Percentiles rank a stretch among this genome's conserved stretches.
phyloP scores from a whole-genome alignment of 768 basidiomycete species.

The Naematelia encephala region DNA sequence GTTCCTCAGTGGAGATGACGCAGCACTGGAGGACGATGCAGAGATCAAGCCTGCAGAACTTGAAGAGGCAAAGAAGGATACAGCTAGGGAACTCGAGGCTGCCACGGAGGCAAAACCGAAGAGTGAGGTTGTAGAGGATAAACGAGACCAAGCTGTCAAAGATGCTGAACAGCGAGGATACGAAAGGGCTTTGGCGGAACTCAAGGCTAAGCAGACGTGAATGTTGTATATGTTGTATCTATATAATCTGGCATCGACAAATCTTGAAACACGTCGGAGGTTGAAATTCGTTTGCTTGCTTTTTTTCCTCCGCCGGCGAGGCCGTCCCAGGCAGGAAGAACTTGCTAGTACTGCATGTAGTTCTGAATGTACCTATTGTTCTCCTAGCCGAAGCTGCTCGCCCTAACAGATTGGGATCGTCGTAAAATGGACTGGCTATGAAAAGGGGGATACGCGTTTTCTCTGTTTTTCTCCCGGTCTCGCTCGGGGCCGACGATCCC shows the following conservation, averaged over 20 bases:
- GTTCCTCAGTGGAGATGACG: slow-evolving; percentile 13
- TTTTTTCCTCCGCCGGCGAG: no score
- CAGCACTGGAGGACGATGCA: slow-evolving; percentile 1
- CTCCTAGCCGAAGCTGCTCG: no score
- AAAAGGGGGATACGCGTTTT: background rate
- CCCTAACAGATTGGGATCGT: no score
- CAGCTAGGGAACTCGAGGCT: background rate
- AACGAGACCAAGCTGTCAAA: slow-evolving; percentile 1
- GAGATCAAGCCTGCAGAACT: slow-evolving; percentile 8
- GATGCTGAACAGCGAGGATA: slow-evolving; percentile 33
- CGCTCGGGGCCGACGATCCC: background rate
- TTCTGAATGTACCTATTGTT: no score
- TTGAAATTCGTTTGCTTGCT: no score
- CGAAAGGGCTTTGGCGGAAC: slow-evolving; percentile 30
- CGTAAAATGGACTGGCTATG: no score
- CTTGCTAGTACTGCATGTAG: no score
- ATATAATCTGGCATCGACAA: no score
- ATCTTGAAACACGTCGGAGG: no score
- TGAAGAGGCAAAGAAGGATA: background rate
- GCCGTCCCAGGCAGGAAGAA: no score
- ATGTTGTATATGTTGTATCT: background rate
- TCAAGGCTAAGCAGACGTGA: slow-evolving; percentile 6
- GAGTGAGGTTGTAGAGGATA: background rate
- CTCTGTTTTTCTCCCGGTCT: background rate
- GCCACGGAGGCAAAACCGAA: background rate